Base-by-base conservation (phyloP, 1,139 yeast species). In the Pichia sp. region DNA sequence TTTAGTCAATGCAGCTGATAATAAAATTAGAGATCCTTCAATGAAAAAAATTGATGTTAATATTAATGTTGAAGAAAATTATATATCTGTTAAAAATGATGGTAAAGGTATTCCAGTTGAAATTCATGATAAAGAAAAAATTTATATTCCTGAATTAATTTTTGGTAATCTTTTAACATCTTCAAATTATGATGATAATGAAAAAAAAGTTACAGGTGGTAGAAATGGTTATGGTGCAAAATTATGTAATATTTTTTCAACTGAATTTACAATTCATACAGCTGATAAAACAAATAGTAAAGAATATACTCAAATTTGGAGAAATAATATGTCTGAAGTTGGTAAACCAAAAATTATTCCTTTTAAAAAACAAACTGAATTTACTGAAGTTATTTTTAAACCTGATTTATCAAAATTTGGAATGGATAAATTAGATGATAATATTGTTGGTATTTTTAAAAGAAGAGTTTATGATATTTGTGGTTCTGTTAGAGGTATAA, bases 161-260 rank as follows among this genome's bases (percentile, higher is more conserved):
- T 94, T 94, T 65, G 99, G 99, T 48, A 89, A 92, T 60, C 75
- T 94, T 52, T 75, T 94, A 56, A 94, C 98, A 0, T 90, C 97
- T 3, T 87, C 96, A 30, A 94, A 94, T 65, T 94, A 94, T 64
- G 96, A 94, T 62, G 98, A 94, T 62, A 80, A 92, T 53, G 85
- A 92, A 60, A 87, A 86, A 67, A 94, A 94, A 64, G 97, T 94
- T 27, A 87, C 96, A 2, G 99, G 98, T 70, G 99, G 99, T 65
- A 80, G 99, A 71, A 94, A 94, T 62, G 98, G 98, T 54, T 94
- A 80, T 62, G 99, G 99, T 66, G 98, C 99, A 40, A 94, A 94
- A 63, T 70, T 94, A 64, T 87, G 95, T 74, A 85, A 94, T 67
- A 86, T 94, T 56, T 87, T 87, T 61, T 89, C 97, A 24, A 85